Evolutionary conservation across 2,329 filamentous ascomycete genomes (phyloP), one percentile per base, ranked within the genome.

Genomic region (Diaporthe velutina): DNA sequence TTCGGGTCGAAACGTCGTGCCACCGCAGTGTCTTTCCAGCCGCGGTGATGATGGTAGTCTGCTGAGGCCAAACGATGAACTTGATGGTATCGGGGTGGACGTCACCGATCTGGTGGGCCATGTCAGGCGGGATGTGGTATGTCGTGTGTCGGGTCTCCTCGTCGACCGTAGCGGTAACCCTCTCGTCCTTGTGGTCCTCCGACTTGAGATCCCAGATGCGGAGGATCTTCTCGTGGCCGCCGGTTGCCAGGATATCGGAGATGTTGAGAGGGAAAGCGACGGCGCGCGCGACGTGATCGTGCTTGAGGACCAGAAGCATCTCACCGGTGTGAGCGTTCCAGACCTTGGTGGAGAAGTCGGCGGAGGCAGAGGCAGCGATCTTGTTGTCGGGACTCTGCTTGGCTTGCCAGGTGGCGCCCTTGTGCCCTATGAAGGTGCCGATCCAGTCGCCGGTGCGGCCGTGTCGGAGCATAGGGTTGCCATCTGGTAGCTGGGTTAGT

Each of bases 251-350:
- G 73, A 98, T 92, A n/a, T 94, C 93, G 30, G 92, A 92, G 71
- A 92, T 90, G 79, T 96, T 93, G 57, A 94, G 92, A 2, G 95
- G 94, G 80, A 98, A 98, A 15, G 97, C 95, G 76, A 98, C 91
- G 52, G 96, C 94, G 77, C 97, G 95, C 76, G 98, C 97, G 78
- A 99, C 98, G 84, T 99, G 97, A 77, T 95, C 92, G 83, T 99
- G 97, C 81, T 96, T 92, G 48, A 99, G 90, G 4, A 95, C 96
- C 80, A 94, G 93, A 55, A 98, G 89, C 66, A 94, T 92, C 85
- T 98, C 96, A 79, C 97, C 97, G 0, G 94, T 97, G 81, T 97
- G 94, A 0, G 97, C 98, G 80, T 99, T 95, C 97, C 97, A 99
- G 70, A 99, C 93, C 84, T 97, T 98, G 66, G 95, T 95, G 74